Conservation (phyloP, 257 asterid species). For the Anisodus tanguticus region DNA sequence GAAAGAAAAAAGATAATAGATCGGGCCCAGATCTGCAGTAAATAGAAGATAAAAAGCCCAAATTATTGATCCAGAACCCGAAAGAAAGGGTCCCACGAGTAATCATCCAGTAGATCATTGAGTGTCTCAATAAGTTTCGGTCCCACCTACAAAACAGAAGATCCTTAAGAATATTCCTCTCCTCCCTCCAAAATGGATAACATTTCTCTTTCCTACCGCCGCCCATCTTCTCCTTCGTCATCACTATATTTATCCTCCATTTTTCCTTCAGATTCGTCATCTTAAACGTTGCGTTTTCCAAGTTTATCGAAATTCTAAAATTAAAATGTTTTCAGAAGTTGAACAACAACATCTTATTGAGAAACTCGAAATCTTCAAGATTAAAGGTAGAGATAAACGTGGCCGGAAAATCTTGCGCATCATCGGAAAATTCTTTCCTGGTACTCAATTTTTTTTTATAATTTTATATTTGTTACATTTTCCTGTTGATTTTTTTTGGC, state of each 20-base stretch:
- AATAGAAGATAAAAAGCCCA: background rate
- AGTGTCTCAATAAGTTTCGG: background rate
- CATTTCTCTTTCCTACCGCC: background rate
- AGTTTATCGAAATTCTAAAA: background rate
- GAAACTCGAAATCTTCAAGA: conserved; percentile 62
- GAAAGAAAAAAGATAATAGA: background rate
- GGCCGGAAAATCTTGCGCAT: conserved; percentile 72
- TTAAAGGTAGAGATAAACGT: conserved; percentile 76
- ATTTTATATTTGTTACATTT: no score
- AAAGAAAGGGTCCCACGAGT: conserved; percentile 14
- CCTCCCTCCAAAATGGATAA: background rate
- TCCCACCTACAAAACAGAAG: conserved; percentile 38
- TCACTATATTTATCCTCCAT: background rate
- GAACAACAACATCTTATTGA: conserved; percentile 55
- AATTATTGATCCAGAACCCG: background rate
- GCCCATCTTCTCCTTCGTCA: background rate
- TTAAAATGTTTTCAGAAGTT: conserved; percentile 38
- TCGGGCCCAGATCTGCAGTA: background rate
- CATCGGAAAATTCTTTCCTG: conserved; percentile 80
- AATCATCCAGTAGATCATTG: conserved; percentile 24
- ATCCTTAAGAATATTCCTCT: conserved; percentile 62
- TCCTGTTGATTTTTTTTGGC: background rate
- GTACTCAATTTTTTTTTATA: conserved; percentile 38
- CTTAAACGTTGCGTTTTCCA: background rate
- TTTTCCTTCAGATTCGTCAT: background rate